Evolutionary conservation across 2,329 filamentous ascomycete species (phyloP), one percentile per base, ranked within the genome.

Genomic region (Paracamarosporium sp.): DNA sequence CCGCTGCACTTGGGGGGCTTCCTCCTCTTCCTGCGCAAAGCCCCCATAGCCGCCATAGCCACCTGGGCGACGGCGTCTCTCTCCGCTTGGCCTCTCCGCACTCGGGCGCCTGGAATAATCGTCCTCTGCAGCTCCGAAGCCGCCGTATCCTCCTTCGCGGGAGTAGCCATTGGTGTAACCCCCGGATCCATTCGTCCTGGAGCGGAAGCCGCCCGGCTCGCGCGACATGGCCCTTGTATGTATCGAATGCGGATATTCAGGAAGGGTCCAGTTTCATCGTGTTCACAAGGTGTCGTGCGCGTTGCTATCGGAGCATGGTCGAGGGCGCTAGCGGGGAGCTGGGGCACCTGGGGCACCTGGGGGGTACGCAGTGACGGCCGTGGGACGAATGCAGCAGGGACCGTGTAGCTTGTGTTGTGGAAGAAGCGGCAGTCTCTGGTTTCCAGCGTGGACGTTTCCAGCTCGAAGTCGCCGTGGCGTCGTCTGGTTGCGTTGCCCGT

Each of bases 11-110:
- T 65, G 67, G 3, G 71, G 64, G 28, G 62, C 61, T n/a, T 73
- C 71, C 17, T 71, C 65, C 20, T 65, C 60, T 28, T 20, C 46
- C 15, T 46, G 33, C 27, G 59, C 36, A 36, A 67, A 60, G 46
- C 75, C 78, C 13, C 76, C 76, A 62, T 79, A 79, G 31, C 77
- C 78, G 25, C 73, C 76, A 62, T 79, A 79, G 30, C 77, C 78
- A 24, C 73, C 76, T 5, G 78, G 72, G 6, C 77, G 71, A 25
- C 67, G 70, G 30, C 76, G 72, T 50, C 69, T 56, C 38, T 72
- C 71, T 13, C 54, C 56, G 55, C 68, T 72, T 8, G 64, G 63
- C 12, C 68, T 60, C 50, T 50, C 47, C 30, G 47, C 33, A 28
- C 33, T 50, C 9, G 50, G 40, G 13, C 48, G 33, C 6, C 54